Evolutionary conservation across 139 green algal species (phyloP).

Genomic region (Picochlorum sp.): DNA sequence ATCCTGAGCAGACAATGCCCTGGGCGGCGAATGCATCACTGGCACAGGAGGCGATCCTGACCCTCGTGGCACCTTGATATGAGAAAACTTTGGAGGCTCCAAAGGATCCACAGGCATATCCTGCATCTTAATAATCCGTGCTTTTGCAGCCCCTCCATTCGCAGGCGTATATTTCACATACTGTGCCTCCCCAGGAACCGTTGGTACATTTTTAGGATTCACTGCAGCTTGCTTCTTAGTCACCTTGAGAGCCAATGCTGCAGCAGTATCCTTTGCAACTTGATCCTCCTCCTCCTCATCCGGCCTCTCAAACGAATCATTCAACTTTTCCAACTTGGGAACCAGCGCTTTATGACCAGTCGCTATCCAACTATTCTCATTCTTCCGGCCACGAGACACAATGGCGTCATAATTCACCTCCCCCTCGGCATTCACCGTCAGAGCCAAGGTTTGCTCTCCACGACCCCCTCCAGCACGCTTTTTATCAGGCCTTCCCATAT

Average conservation of each 20-base stretch:
- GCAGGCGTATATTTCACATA: slow-evolving; percentile 96
- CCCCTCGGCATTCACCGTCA: slow-evolving; percentile 65
- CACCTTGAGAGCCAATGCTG: slow-evolving; percentile 63
- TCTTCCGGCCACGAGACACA: slow-evolving; percentile 60
- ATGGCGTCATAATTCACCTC: slow-evolving; percentile 82
- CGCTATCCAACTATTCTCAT: slow-evolving; percentile 61
- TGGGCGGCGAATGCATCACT: slow-evolving; percentile 92
- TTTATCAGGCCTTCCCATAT: slow-evolving; percentile 72
- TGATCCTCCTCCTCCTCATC: slow-evolving; percentile 74
- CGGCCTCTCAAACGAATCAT: slow-evolving; percentile 48
- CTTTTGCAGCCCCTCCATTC: slow-evolving; percentile 48
- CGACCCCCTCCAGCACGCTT: slow-evolving; percentile 12
- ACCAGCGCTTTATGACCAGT: slow-evolving; percentile 71
- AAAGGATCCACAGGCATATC: slow-evolving; percentile 93
- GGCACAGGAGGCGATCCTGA: slow-evolving; percentile 88
- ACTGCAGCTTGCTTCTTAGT: slow-evolving; percentile 61
- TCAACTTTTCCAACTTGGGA: slow-evolving; percentile 72
- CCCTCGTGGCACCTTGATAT: slow-evolving; percentile 61
- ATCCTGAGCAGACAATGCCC: slow-evolving; percentile 75
- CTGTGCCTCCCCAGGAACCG: slow-evolving; percentile 55
- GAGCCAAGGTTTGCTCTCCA: slow-evolving; percentile 52
- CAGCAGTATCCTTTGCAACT: slow-evolving; percentile 55
- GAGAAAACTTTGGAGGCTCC: slow-evolving; percentile 93
- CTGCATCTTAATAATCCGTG: slow-evolving; percentile 96
- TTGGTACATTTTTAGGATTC: slow-evolving; percentile 70